These are phyloP conservation scores for Cymbopogon citratus DNA, from an alignment of 176 grass and related monocot genomes.

Conservation along the genomic window DNA sequence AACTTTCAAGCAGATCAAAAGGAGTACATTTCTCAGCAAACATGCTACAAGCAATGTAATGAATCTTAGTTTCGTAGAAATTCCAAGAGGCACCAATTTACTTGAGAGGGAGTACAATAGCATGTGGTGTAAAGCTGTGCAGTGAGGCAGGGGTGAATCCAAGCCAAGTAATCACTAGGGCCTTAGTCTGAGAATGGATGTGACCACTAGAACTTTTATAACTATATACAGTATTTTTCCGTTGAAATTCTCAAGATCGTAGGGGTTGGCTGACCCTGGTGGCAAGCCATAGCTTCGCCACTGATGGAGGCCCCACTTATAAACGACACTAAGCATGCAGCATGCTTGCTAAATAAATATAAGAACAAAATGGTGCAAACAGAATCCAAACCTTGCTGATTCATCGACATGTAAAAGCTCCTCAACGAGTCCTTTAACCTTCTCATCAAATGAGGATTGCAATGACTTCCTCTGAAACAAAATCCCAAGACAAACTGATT, in stretches of 20 bases:
- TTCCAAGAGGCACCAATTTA: background rate
- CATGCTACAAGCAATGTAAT: background rate
- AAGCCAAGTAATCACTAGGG: too few relatives aligned
- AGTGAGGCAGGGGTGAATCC: background rate
- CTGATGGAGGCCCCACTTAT: background rate
- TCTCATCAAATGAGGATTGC: constrained; percentile 41
- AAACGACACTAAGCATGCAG: background rate
- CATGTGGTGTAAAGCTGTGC: too few relatives aligned
- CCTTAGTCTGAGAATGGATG: too few relatives aligned
- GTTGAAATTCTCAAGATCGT: background rate
- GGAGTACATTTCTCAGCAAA: background rate
- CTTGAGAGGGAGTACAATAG: background rate
- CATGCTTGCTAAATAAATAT: background rate
- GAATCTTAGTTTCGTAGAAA: background rate
- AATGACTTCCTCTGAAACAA: constrained; percentile 65
- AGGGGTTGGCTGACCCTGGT: too few relatives aligned
- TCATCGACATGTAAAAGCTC: constrained; percentile 52
- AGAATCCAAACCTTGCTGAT: constrained; percentile 48
- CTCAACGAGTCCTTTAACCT: constrained; percentile 72
- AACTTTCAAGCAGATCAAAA: background rate
- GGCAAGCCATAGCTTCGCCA: too few relatives aligned
- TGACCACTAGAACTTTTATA: too few relatives aligned
- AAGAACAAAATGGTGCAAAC: background rate
- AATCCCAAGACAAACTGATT: background rate
- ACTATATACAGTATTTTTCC: too few relatives aligned